phyloP scores from a whole-genome alignment of 23 red algal species.

The Gracilariopsis chorda region DNA sequence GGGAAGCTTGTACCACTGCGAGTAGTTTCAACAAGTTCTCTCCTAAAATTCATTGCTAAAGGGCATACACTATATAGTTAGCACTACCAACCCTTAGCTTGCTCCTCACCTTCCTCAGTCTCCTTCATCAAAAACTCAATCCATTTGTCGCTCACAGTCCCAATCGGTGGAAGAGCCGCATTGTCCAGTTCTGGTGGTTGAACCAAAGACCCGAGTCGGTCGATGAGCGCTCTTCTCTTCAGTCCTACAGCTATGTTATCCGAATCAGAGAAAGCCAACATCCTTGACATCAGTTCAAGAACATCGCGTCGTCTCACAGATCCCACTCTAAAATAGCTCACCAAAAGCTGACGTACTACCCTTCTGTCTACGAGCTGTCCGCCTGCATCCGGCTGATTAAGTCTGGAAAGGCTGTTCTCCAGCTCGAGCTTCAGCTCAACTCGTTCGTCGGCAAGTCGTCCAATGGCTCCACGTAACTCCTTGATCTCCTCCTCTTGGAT shows the following conservation, averaged over 20 bases:
- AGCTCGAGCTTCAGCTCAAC: constrained; percentile 69
- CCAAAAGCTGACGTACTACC: constrained; percentile 76
- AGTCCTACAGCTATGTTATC: constrained; percentile 75
- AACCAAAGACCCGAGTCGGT: constrained; percentile 63
- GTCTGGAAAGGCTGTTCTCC: constrained; percentile 56
- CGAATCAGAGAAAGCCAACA: constrained; percentile 66
- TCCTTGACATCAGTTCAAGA: constrained; percentile 74
- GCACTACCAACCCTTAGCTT: constrained; percentile 48
- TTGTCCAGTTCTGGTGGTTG: constrained; percentile 54
- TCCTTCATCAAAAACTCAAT: constrained; percentile 91
- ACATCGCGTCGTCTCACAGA: constrained; percentile 65
- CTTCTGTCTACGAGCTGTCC: constrained; percentile 79
- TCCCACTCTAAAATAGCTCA: constrained; percentile 77
- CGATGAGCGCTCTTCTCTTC: constrained; percentile 49
- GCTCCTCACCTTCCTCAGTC: constrained; percentile 67
- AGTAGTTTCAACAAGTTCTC: no score
- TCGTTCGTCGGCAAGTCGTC: constrained; percentile 65
- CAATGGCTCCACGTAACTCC: constrained; percentile 55
- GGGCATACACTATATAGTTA: no score
- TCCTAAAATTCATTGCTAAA: no score
- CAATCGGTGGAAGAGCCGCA: constrained; percentile 54
- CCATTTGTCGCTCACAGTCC: constrained; percentile 82
- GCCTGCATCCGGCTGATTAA: constrained; percentile 64
- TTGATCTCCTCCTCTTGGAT: constrained; percentile 59
- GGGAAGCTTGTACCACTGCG: no score